A percentile compares a stretch with the other conserved stretches of the same genome.
These are phyloP conservation scores for Saccharomycopsis malanga DNA, from an alignment of 805 yeast genomes.

Conservation along the genomic window DNA sequence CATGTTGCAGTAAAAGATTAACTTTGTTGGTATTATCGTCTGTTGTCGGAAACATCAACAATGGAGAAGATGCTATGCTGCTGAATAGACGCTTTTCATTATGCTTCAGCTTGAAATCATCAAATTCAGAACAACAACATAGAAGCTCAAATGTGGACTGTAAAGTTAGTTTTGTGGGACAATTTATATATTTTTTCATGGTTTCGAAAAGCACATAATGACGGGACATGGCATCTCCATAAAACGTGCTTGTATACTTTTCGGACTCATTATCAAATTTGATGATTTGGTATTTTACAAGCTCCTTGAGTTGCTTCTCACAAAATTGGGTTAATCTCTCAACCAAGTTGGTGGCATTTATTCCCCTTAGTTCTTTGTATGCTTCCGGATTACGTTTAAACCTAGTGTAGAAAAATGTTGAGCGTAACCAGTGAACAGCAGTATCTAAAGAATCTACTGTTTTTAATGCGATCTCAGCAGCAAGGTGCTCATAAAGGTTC, in stretches of 20 bases:
- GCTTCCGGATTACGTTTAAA: slow-evolving; percentile 34
- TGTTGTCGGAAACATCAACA: slow-evolving; percentile 30
- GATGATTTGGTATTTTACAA: slow-evolving; percentile 31
- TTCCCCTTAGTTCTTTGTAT: slow-evolving; percentile 29
- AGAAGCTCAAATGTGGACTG: slow-evolving; percentile 27
- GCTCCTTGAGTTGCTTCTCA: slow-evolving; percentile 29
- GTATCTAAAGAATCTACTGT: slow-evolving; percentile 33
- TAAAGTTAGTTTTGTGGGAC: slow-evolving; percentile 20
- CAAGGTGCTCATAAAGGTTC: slow-evolving; percentile 34
- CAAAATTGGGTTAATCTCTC: slow-evolving; percentile 31
- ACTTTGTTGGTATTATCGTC: slow-evolving; percentile 32
- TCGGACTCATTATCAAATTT: slow-evolving; percentile 12
- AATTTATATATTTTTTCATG: slow-evolving; percentile 31
- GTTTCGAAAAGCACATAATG: slow-evolving; percentile 42
- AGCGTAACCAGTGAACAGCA: slow-evolving; percentile 41
- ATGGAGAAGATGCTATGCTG: slow-evolving; percentile 36
- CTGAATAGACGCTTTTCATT: slow-evolving; percentile 40
- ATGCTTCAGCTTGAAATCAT: slow-evolving; percentile 34
- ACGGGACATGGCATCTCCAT: slow-evolving; percentile 43
- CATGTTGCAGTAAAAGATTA: slow-evolving; percentile 39
- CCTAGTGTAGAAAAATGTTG: slow-evolving; percentile 45
- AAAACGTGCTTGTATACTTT: slow-evolving; percentile 31
- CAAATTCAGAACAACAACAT: slow-evolving; percentile 36
- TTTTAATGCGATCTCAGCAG: slow-evolving; percentile 38
- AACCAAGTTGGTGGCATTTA: slow-evolving; percentile 25